Conservation (phyloP, 208 protist species). For the Acanthamoeba lugdunensis region DNA sequence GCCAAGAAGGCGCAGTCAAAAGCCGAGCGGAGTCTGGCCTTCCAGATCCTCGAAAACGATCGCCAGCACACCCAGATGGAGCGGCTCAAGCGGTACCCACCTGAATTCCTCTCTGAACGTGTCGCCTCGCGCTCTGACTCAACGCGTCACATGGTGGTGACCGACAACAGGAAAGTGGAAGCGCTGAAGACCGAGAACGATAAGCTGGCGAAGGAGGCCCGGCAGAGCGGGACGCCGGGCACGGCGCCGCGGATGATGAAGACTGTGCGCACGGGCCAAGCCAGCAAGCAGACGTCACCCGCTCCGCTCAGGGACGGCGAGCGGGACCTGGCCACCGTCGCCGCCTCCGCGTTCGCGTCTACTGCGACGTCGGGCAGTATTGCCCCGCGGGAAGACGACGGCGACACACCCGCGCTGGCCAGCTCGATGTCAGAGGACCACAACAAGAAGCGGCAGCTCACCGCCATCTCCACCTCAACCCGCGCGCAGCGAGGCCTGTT, state of each 20-base stretch:
- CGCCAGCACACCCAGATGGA: constrained; percentile 47
- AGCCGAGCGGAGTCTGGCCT: constrained; percentile 31
- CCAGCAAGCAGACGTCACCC: not conserved
- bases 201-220: not conserved
- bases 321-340: not conserved
- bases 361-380: too few relatives aligned
- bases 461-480: constrained; percentile 5
- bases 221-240: not conserved
- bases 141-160: not conserved
- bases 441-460: constrained; percentile 48
- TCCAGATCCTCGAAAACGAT: constrained; percentile 65
- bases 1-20: constrained; percentile 50
- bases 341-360: not conserved
- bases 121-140: too few relatives aligned
- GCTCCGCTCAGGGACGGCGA: not conserved
- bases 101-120: too few relatives aligned
- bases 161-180: constrained; percentile 11
- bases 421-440: not conserved
- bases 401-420: not conserved
- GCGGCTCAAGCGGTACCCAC: not conserved
- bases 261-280: not conserved
- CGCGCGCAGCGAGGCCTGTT: constrained; percentile 14
- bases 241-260: not conserved
- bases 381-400: not conserved
- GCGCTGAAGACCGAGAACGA: constrained; percentile 35